These are phyloP conservation scores for Suhomyces sp. DNA, from an alignment of 805 yeast genomes.

Conservation along the genomic window DNA sequence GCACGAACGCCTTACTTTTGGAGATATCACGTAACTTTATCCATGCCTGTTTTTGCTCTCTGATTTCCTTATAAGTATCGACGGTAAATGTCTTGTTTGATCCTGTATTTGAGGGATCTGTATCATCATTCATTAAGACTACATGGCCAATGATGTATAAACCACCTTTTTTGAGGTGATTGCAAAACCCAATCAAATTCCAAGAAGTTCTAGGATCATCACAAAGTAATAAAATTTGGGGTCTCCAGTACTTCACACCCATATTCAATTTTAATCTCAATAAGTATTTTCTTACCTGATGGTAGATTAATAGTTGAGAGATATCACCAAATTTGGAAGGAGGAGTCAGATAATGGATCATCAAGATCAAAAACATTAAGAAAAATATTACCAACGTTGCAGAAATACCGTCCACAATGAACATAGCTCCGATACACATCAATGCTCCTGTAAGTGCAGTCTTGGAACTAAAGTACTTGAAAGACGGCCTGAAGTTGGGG, in stretches of 20 bases:
- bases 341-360: slow-evolving; percentile 88
- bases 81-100: slow-evolving; percentile 40
- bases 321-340: slow-evolving; percentile 99
- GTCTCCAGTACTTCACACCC: slow-evolving; percentile 98
- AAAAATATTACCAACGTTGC: slow-evolving; percentile 75
- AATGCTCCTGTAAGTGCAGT: slow-evolving; percentile 80
- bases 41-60: slow-evolving; percentile 80
- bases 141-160: slow-evolving; percentile 91
- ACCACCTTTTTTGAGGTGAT: slow-evolving; percentile 94
- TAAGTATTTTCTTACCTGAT: slow-evolving; percentile 91
- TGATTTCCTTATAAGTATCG: slow-evolving; percentile 62
- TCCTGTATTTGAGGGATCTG: slow-evolving; percentile 32
- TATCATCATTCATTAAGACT: slow-evolving; percentile 53
- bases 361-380: slow-evolving; percentile 62
- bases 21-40: slow-evolving; percentile 72
- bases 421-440: slow-evolving; percentile 79
- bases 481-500: slow-evolving; percentile 97
- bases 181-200: slow-evolving; percentile 90
- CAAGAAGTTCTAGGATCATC: slow-evolving; percentile 92
- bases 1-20: slow-evolving; percentile 89
- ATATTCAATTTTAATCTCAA: slow-evolving; percentile 76
- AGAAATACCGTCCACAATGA: slow-evolving; percentile 87
- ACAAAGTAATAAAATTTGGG: slow-evolving; percentile 83
- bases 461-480: slow-evolving; percentile 75
- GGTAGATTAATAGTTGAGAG: slow-evolving; percentile 91